Evolutionary conservation across 1,284 basidiomycete genomes (phyloP).

Genomic region (Austroboletus olivaceoglutinosus): DNA sequence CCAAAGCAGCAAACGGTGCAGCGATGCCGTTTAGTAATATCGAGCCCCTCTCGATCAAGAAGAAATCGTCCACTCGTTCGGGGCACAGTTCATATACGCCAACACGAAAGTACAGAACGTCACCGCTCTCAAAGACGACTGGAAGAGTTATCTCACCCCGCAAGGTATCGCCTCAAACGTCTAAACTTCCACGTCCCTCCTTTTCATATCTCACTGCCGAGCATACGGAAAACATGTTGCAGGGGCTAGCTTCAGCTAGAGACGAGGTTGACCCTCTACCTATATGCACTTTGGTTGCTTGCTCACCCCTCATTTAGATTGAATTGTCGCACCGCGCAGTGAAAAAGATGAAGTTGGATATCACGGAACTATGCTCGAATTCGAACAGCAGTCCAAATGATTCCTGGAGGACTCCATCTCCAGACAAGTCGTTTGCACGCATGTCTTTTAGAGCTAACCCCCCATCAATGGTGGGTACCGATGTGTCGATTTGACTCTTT

Average conservation of each 20-base stretch:
- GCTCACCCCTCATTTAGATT: conserved; percentile 43
- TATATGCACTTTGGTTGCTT: background rate
- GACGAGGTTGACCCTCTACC: conserved; percentile 53
- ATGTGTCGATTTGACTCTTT: conserved; percentile 2
- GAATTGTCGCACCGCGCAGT: conserved; percentile 63
- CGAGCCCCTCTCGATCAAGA: conserved; percentile 78
- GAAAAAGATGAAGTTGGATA: conserved; percentile 67
- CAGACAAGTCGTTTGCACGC: conserved; percentile 48
- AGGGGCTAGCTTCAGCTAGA: conserved; percentile 54
- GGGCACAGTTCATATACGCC: conserved; percentile 41
- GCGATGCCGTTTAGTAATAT: conserved; percentile 33
- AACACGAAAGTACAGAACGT: conserved; percentile 45
- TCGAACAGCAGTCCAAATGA: conserved; percentile 33
- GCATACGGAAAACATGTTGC: conserved; percentile 44
- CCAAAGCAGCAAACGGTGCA: conserved; percentile 37
- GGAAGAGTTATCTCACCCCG: conserved; percentile 50
- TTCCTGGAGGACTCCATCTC: conserved; percentile 47
- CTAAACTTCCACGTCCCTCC: conserved; percentile 26
- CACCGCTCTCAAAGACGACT: conserved; percentile 47
- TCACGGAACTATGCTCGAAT: conserved; percentile 40
- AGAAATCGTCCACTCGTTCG: conserved; percentile 61
- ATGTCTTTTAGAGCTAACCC: conserved; percentile 41
- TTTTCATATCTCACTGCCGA: conserved; percentile 31
- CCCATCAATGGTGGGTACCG: conserved; percentile 42
- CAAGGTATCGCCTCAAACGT: conserved; percentile 51